Base-by-base conservation (phyloP, 2,329 filamentous ascomycete genomes). In the Chalaropsis thielavioides region DNA sequence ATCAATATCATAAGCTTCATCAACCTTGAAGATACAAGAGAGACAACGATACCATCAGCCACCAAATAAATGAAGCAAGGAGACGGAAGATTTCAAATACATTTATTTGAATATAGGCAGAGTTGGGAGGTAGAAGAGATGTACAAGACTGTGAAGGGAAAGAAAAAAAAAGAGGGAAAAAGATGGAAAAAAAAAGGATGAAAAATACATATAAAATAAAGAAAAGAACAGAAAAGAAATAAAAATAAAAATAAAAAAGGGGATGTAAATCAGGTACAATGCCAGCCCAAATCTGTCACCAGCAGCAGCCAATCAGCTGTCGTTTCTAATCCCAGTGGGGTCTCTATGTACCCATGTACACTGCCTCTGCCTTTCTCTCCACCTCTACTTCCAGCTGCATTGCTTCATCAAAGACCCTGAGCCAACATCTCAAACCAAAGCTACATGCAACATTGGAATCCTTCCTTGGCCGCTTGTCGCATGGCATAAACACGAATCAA, bases 401-500 rank as follows among this genome's bases (percentile, higher is more conserved):
- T 56, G 22, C 13, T 17, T 8, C 19, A 8, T 27, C 54, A 11
- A n/a, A 58, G 54, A 58, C 54, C 27, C 54, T 38, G 54, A 58
- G 54, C 54, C 54, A 58, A 22, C 24, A 35, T 58, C 54, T 38
- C 54, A 58, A 58, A 19, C 54, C 54, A 38, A 38, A 51, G 31
- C 54, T 8, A 58, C 17, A 58, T 58, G 27, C 54, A 27, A 58
- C 54, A 58, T 38, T 58, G 31, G 17, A 58, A 58, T 58, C 54
- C 27, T 58, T 58, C 54, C 31, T 58, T 58, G 27, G 54, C 54
- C n/a, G 27, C 51, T 35, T 17, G 51, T 58, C 27, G 54, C 54
- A 58, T 58, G 27, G 31, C 27, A 38, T 58, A 58, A 58, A 58
- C 54, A 19, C 54, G 31, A 58, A 58, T 58, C 10, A 58, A 58